Evolutionary conservation across 768 basidiomycete species (phyloP).

Genomic region (Russula virescens): DNA sequence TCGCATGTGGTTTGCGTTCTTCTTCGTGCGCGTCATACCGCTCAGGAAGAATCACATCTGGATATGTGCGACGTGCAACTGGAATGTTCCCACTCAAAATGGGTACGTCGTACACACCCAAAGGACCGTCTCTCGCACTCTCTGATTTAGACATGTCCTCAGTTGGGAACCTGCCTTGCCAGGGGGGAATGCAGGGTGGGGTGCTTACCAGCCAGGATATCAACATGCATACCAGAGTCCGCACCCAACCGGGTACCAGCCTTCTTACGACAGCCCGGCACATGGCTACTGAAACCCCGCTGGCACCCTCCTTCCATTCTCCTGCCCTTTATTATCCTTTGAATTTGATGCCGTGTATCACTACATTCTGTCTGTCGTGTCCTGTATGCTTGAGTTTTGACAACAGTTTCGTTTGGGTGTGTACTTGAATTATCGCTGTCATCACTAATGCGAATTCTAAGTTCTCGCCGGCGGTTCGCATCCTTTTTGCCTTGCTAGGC

Average conservation of each 20-base stretch:
- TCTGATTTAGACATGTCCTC: neutral
- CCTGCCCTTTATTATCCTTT: neutral
- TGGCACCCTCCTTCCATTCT: slow-evolving; percentile 12
- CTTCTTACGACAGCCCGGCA: slow-evolving; percentile 17
- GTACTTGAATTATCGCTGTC: neutral
- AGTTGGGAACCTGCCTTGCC: slow-evolving; percentile 28
- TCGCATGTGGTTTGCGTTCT: slow-evolving; percentile 71
- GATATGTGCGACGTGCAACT: slow-evolving; percentile 68
- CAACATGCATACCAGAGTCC: slow-evolving; percentile 34
- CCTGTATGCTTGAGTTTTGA: neutral
- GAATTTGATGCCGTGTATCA: neutral
- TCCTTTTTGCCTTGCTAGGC: neutral
- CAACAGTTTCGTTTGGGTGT: neutral
- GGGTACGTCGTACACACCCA: slow-evolving; percentile 36
- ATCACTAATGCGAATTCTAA: neutral
- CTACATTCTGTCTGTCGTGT: neutral
- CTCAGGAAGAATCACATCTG: slow-evolving; percentile 57
- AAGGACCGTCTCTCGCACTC: neutral
- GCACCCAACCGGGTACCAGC: slow-evolving; percentile 35
- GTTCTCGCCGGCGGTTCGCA: neutral
- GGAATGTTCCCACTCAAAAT: slow-evolving; percentile 46
- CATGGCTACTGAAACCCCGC: slow-evolving; percentile 1
- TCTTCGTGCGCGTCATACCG: slow-evolving; percentile 67
- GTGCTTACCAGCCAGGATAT: slow-evolving; percentile 26
- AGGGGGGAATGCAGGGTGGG: slow-evolving; percentile 7